Evolutionary conservation across 2,329 filamentous ascomycete genomes (phyloP), one percentile per base, ranked within the genome.

Genomic region (Ophidiomyces ophidiicola): DNA sequence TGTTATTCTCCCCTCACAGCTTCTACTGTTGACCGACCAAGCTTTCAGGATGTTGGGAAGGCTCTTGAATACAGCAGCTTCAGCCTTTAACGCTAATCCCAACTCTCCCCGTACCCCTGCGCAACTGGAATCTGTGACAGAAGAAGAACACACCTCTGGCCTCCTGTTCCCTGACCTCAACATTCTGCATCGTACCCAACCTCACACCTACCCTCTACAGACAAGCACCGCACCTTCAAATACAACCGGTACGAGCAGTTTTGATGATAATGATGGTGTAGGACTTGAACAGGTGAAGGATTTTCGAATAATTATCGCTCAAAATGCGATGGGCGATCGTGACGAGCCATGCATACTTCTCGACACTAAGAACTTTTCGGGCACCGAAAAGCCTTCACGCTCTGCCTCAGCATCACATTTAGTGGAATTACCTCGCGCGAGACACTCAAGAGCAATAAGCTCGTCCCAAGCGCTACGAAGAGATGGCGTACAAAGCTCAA

Each of bases 61-160:
- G 43, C 54, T 66, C 20, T 52, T 66, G 29, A 63, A 58, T 47
- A 63, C 57, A 11, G 61, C 62, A 29, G 62, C 62, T 10, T 62
- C 62, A 31, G 63, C 62, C 14, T 50, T 66, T 38, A 65, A 60
- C 47, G 57, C 62, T 12, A 51, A 60, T n/a, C 31, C 53, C 5
- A 62, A 63, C 43, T 54, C 55, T 28, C 50, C 55, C 30, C 57
- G 61, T 41, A 60, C 55, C 43, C 46, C 55, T 11, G 51, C 55
- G 17, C 57, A 59, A 20, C 58, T 66, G 14, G 65, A 68, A 47
- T 68, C 65, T 17, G 61, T 66, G 17, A 67, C 63, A 1, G 65
- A 68, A 44, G 65, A 68, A 47, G 63, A 66, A 45, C 64, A 68
- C 46, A 68, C 64, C 4, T 64, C 64, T 32, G 61, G 62, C 26